Evolutionary conservation across 768 basidiomycete species (phyloP), one percentile per base, ranked within the genome.

Genomic region (Wakefieldia striispora): DNA sequence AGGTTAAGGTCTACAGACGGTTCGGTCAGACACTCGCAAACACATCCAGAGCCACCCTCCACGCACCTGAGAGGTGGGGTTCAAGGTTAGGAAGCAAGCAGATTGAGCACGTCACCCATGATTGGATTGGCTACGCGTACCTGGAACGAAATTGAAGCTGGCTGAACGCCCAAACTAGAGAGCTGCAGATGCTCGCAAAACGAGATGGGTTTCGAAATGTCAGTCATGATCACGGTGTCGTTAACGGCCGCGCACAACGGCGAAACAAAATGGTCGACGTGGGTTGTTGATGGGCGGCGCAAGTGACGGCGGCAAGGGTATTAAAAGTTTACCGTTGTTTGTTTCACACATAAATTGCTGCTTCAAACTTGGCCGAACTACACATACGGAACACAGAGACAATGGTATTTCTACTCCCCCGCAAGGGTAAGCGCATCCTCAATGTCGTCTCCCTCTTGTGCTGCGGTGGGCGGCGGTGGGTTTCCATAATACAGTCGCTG

Each of bases 101-200:
- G 23, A 44, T 20, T 65, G 48, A 63, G 60, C 53, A 59, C 24
- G 50, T 38, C 39, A 45, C 37, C 26, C 29, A 38, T 23, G 21
- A 45, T n/a, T 40, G 51, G 37, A 20, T 69, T 65, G 72, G 65
- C 59, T 66, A 74, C 79, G 60, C 67, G 57, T 62, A 88, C 90
- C 82, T 97, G 94, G 74, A 98, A 99, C 17, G 92, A 92, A 63
- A 99, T 98, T 47, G 95, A 95, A 54, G 88, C 84, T 45, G 95
- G 97, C 71, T 99, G 97, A 59, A 99, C 80, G 49, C 95, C 95
- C 55, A 98, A 74, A 66, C 93, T 93, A 21, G 95, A 94, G 62
- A 99, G 88, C 75, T 99, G 91, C 24, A 92, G 75, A 65, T 93
- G 91, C 71, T 93, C 89, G 75, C 85, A 86, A 72, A 92, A 92